Base-by-base conservation (phyloP, 1,284 basidiomycete genomes). In the Leccinum insigne region DNA sequence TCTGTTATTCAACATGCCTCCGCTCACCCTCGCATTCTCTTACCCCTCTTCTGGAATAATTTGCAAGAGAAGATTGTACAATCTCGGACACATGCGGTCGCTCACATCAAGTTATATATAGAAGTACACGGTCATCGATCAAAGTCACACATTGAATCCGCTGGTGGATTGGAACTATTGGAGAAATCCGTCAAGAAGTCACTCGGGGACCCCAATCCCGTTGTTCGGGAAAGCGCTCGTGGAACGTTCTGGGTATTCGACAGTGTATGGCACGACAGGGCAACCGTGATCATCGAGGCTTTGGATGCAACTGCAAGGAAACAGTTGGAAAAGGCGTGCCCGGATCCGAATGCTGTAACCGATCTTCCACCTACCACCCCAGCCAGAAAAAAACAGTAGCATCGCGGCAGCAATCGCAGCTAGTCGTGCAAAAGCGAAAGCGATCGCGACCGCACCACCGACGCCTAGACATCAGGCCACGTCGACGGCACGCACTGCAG, bases 41-140 rank as follows among this genome's bases (percentile, higher is more conserved):
- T 97, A 4, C 84, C 91, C 14, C 83, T 94, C 61, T 80, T 99
- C n/a, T 89, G 84, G 82, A 81, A 82, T 13, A 85, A 83, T 1
- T 76, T 93, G n/a, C 86, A 91, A 72, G 96, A 98, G 66, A 99
- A 98, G 80, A 95, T 84, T 26, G 83, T 90, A 0, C 91, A 94
- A 72, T 86, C 90, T 4, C 87, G 98, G n/a, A 82, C 85, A 49
- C 92, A 86, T 72, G 87, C 78, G 13, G 77, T 90, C 10, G 80
- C 77, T 21, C 94, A 96, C 75, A 75, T 95, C 67, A 91, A 89
- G 69, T 82, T 83, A 6, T 96, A 90, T 74, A 72, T 97, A 62
- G 87, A 92, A 68, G 70, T 84, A 6, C 92, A 95, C 68, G 91
- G 85, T 1, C 75, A 80, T n/a, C 85, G 89, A 58, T 81, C 84